A percentile compares a stretch with the other conserved stretches of the same genome.
These are phyloP conservation scores for Scheffersomyces lignosus DNA, from an alignment of 805 yeast genomes.

Conservation along the genomic window DNA sequence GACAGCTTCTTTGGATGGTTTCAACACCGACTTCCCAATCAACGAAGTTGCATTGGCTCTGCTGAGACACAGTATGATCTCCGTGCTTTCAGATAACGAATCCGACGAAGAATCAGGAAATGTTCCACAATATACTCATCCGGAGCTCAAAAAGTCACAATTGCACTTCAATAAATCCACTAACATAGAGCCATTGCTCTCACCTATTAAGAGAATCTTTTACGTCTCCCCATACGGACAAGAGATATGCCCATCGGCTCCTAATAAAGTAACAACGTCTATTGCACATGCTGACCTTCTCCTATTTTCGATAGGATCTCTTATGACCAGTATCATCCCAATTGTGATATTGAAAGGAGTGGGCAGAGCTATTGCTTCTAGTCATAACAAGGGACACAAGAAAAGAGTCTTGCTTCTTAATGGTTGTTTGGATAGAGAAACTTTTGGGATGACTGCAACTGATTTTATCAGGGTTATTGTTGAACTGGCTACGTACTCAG, in stretches of 20 bases:
- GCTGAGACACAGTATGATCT: constrained; percentile 1
- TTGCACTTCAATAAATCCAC: constrained; percentile 65
- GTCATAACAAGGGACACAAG: constrained; percentile 14
- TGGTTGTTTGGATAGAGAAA: constrained; percentile 78
- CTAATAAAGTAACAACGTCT: constrained; percentile 55
- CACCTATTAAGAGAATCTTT: constrained; percentile 71
- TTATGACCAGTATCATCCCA: constrained; percentile 86
- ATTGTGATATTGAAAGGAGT: constrained; percentile 71
- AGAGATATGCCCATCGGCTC: constrained; percentile 77
- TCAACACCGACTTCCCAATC: constrained; percentile 1
- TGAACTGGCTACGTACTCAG: constrained; percentile 57
- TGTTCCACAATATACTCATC: constrained; percentile 72
- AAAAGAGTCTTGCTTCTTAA: constrained; percentile 67
- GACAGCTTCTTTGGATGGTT: constrained; percentile 6
- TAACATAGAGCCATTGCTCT: constrained; percentile 56
- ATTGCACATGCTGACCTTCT: constrained; percentile 54
- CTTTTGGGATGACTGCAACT: constrained; percentile 60
- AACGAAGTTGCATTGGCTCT: constrained; percentile 4
- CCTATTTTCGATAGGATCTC: constrained; percentile 80
- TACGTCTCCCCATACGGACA: constrained; percentile 88
- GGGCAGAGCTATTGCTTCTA: constrained; percentile 55
- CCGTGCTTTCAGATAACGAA: constrained; percentile 15
- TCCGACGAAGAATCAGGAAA: constrained; percentile 55
- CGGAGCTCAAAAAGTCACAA: constrained; percentile 73
- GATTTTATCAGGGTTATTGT: constrained; percentile 59